A percentile compares a stretch with the other conserved stretches of the same genome.
Evolutionary conservation across 1,284 basidiomycete species (phyloP).

Genomic region (Boletus mariae): DNA sequence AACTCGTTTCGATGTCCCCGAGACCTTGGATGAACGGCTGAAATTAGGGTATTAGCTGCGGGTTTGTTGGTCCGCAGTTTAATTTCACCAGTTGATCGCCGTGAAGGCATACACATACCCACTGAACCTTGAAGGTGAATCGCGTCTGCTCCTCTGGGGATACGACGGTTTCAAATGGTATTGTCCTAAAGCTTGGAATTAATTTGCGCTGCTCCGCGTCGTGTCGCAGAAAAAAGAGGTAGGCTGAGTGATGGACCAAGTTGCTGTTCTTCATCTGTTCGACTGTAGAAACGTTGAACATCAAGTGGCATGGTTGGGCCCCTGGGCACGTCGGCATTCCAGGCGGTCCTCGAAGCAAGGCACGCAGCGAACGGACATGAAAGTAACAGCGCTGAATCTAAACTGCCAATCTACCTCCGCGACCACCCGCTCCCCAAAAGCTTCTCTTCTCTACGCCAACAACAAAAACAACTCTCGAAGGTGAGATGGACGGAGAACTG

Average conservation of each 20-base stretch:
- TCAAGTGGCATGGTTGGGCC: no score
- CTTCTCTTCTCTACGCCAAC: no score
- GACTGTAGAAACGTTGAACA: background rate
- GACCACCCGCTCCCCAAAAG: no score
- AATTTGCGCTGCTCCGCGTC: background rate
- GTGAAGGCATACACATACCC: background rate
- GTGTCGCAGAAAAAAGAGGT: background rate
- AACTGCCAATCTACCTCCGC: no score
- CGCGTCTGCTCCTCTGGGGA: background rate
- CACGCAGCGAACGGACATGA: no score
- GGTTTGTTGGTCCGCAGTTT: background rate
- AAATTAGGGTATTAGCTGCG: background rate
- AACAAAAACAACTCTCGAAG: no score
- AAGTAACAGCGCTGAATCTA: no score
- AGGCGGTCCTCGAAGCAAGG: no score
- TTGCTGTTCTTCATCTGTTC: background rate
- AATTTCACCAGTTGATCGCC: background rate
- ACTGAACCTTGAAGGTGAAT: background rate
- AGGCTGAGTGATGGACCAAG: background rate
- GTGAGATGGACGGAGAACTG: no score
- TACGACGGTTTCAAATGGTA: background rate
- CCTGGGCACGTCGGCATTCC: no score
- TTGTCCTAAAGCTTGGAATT: background rate
- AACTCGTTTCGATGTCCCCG: background rate
- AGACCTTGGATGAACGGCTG: background rate